These are phyloP conservation scores for Golubevia pallescens DNA, from an alignment of 1,284 basidiomycete species.

Conservation along the genomic window DNA sequence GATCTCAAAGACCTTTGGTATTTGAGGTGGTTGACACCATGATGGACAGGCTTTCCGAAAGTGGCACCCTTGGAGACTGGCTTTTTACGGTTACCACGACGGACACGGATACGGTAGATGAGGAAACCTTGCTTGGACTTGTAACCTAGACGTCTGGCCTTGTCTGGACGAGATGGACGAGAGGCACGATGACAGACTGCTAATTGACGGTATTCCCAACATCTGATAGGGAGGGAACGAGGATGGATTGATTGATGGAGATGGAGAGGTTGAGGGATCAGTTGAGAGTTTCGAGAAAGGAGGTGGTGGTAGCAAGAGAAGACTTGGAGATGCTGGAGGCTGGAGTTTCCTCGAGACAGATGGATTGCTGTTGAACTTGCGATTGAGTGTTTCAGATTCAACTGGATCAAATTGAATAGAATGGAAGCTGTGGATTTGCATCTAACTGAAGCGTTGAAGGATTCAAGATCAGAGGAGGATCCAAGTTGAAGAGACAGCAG, in stretches of 20 bases:
- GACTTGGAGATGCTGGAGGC: background rate
- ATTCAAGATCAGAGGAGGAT: too few relatives aligned
- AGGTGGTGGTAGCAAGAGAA: background rate
- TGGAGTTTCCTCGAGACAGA: background rate
- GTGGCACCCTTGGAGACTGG: constrained; percentile 61
- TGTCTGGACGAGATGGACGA: constrained; percentile 64
- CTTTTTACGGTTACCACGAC: constrained; percentile 65
- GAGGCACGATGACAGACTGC: constrained; percentile 61
- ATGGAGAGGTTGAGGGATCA: background rate
- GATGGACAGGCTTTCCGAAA: constrained; percentile 62
- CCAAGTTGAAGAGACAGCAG: too few relatives aligned
- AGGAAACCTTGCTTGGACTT: constrained; percentile 64
- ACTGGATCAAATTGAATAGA: background rate
- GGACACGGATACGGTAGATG: constrained; percentile 62
- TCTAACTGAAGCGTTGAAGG: too few relatives aligned
- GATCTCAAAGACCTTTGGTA: constrained; percentile 55
- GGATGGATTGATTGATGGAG: background rate
- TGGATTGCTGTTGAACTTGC: background rate
- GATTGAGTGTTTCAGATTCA: background rate
- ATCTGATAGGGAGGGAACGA: constrained; percentile 20
- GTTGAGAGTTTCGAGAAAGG: background rate
- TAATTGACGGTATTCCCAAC: constrained; percentile 65
- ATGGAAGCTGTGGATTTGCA: background rate
- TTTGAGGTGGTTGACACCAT: constrained; percentile 65
- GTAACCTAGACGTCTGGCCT: constrained; percentile 64